Evolutionary conservation across 2,329 filamentous ascomycete species (phyloP).

Genomic region (Scortechinia acanthostroma): DNA sequence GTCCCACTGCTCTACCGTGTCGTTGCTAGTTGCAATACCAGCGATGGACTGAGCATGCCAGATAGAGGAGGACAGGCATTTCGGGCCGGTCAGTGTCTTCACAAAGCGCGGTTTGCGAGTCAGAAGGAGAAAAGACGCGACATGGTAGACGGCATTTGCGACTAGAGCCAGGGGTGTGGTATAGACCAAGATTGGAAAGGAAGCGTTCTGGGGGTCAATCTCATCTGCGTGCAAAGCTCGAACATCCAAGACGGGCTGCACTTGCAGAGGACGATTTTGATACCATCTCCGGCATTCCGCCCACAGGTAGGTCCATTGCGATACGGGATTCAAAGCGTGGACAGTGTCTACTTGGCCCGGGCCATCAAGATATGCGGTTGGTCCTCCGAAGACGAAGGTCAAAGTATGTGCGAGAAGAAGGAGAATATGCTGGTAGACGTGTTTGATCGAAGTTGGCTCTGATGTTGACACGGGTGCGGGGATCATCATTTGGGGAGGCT

Average conservation of each 20-base stretch:
- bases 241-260: conserved; percentile 7
- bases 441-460: background rate
- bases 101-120: conserved; percentile 10
- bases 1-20: conserved; percentile 20
- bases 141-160: conserved; percentile 10
- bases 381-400: too few relatives aligned
- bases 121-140: conserved; percentile 10
- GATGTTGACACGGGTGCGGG: too few relatives aligned
- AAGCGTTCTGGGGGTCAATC: conserved; percentile 4
- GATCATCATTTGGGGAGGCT: background rate
- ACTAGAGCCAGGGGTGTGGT: conserved; percentile 10
- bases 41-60: conserved; percentile 19
- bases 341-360: background rate
- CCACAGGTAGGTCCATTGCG: background rate
- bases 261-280: conserved; percentile 2
- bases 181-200: conserved; percentile 11
- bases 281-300: background rate
- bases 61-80: conserved; percentile 8
- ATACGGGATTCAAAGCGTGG: background rate
- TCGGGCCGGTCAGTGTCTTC: conserved; percentile 3
- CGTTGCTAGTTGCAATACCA: conserved; percentile 15
- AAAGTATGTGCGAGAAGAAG: background rate
- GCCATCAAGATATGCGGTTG: background rate
- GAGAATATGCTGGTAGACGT: background rate
- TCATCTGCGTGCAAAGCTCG: conserved; percentile 6